Conservation (phyloP, 352 stramenopile species). For the Globisporangium cederbergense region DNA sequence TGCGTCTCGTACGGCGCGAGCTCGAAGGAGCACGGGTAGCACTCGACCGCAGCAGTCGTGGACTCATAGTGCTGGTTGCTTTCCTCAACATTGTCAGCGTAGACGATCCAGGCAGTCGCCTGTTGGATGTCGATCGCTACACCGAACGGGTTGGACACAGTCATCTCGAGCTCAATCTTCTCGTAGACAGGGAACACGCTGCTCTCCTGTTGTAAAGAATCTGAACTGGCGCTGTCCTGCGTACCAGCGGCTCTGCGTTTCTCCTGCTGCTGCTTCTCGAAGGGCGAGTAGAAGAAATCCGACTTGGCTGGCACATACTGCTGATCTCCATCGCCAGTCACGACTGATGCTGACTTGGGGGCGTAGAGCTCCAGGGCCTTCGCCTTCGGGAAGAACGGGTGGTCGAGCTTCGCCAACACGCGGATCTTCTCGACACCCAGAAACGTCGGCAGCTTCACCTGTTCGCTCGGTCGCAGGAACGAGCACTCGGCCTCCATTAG, state of each 20-base stretch:
- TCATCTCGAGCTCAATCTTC: constrained; percentile 50
- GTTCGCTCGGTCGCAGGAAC: constrained; percentile 44
- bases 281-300: constrained; percentile 62
- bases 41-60: constrained; percentile 32
- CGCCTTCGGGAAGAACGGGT: constrained; percentile 38
- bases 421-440: constrained; percentile 51
- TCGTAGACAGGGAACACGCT: constrained; percentile 52
- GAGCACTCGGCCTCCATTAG: constrained; percentile 58
- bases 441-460: constrained; percentile 54
- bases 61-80: background rate
- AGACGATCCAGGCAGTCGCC: constrained; percentile 47
- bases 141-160: constrained; percentile 63
- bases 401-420: constrained; percentile 24
- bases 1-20: constrained; percentile 50
- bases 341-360: background rate
- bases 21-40: constrained; percentile 49
- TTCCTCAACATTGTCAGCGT: constrained; percentile 14
- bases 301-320: constrained; percentile 16
- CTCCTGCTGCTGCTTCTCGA: constrained; percentile 46
- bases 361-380: constrained; percentile 35
- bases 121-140: constrained; percentile 64
- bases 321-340: background rate
- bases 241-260: constrained; percentile 17
- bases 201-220: constrained; percentile 26
- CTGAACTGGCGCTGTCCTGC: constrained; percentile 13